Evolutionary conservation across 768 basidiomycete species (phyloP), one percentile per base, ranked within the genome.

Genomic region (Lepiota venenata): DNA sequence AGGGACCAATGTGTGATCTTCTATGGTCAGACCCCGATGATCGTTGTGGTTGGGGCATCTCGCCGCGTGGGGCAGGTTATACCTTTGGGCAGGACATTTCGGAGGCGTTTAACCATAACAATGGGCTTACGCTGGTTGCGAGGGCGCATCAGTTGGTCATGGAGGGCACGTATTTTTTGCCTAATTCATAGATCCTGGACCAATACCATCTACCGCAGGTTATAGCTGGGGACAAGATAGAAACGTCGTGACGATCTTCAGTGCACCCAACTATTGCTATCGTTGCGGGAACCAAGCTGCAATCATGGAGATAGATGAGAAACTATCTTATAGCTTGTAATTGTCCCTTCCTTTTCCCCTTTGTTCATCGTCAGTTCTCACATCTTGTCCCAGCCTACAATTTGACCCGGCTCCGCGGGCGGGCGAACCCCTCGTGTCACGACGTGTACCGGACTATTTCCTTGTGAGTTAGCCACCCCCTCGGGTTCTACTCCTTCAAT

Each of bases 21-120:
- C 82, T 99, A 58, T 99, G 97, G 97, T 98, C 95, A 48, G 97
- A 99, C 71, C 97, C 97, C 35, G 97, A 99, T 69, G 97, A 98
- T 74, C 90, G 96, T 53, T 97, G 94, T 69, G 97, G 97, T 41
- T 99, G 97, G 97, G 97, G 97, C 29, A 98, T 98, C 64, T 96
- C 93, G 64, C 97, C 97, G 25, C 89, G 97, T 68, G 97, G 97
- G 58, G 97, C 97, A 44, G 97, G 97, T 10, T 99, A 98, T 71
- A 98, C 96, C 10, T 99, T 99, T 68, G 97, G 97, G 39, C 96
- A 98, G 71, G 97, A 99, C 66, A 99, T 99, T 57, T 93, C 92
- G 45, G 95, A 98, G 72, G 95, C 95, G 29, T 98, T 98, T 77
- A 98, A 98, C 71, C 97, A 99, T 72, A 98, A 98, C 71, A 99